phyloP scores from a whole-genome alignment of 768 basidiomycete genomes.

The Amanita muscaria region DNA sequence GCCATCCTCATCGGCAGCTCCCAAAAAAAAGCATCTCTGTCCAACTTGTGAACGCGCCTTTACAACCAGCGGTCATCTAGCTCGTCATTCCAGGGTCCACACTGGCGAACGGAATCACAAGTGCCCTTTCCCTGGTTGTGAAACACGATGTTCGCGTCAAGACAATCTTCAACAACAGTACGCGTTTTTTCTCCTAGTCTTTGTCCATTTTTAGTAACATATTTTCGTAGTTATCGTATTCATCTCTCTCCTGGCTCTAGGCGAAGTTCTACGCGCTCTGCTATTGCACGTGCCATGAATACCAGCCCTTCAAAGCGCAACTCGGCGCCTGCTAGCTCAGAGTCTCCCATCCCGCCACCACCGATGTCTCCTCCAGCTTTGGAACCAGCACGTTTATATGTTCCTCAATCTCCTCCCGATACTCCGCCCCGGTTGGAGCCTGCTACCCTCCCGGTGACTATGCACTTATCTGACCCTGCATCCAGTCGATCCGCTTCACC shows the following conservation, averaged over 20 bases:
- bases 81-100: conserved; percentile 82
- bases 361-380: conserved; percentile 36
- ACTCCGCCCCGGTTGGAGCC: conserved; percentile 48
- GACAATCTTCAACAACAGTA: conserved; percentile 73
- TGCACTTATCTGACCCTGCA: conserved; percentile 25
- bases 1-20: conserved; percentile 12
- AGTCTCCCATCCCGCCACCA: conserved; percentile 20
- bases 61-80: conserved; percentile 84
- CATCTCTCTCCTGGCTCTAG: conserved; percentile 76
- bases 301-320: conserved; percentile 22
- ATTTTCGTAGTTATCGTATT: conserved; percentile 57
- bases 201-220: background rate
- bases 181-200: conserved; percentile 16
- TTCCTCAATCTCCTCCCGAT: conserved; percentile 37
- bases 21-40: conserved; percentile 57
- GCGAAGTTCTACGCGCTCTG: conserved; percentile 55
- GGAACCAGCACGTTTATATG: conserved; percentile 32
- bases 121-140: conserved; percentile 93
- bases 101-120: conserved; percentile 90
- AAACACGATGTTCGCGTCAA: conserved; percentile 82
- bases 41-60: conserved; percentile 67
- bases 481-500: conserved; percentile 39
- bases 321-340: conserved; percentile 19
- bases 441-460: conserved; percentile 39
- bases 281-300: conserved; percentile 36